Evolutionary conservation across 2,329 filamentous ascomycete species (phyloP), one percentile per base, ranked within the genome.

Genomic region (Beauveria brongniartii): DNA sequence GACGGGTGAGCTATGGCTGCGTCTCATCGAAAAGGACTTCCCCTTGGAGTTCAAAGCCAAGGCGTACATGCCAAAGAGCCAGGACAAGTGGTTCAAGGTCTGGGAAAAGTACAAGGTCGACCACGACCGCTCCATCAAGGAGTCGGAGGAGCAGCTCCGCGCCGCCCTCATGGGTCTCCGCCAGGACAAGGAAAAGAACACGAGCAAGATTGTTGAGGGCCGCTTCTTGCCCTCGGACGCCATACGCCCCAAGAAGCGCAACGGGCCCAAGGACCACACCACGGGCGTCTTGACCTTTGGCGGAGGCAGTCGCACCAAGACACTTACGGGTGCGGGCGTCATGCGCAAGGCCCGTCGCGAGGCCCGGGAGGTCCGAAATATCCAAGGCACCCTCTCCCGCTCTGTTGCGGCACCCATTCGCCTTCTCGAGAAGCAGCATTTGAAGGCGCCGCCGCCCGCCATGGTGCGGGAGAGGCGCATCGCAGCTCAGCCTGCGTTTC

Each of bases 11-110:
- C 77, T 93, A 63, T 97, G 93, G 93, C 75, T 85, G 47, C 82
- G 83, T 30, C 83, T 97, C 68, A 94, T 97, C 72, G 82, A 84
- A 56, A 84, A 86, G 53, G 86, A 96, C 68, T 90, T 96, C 64
- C 85, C 86, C 2, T 76, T 83, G 61, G 87, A 85, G 72, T 74
- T 75, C 64, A 78, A 86, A 47, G 75, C 77, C 51, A 85, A 88
- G 69, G 82, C 84, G 28, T 83, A 86, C 66, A 77, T 84, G 26
- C 89, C 90, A 0, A 80, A 80, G 60, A 81, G 90, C 64, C 84
- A 87, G 0, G 78, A 78, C 41, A 85, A 85, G 63, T 97, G 92
- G 92, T 85, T 87, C 70, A 85, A 88, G 60, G 80, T 95, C 16
- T 97, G 95, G 75, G 77, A 81, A 65, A 84, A 85, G 64, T 87